phyloP scores from a whole-genome alignment of 1,139 yeast genomes.

The Blastobotrys indianensis region DNA sequence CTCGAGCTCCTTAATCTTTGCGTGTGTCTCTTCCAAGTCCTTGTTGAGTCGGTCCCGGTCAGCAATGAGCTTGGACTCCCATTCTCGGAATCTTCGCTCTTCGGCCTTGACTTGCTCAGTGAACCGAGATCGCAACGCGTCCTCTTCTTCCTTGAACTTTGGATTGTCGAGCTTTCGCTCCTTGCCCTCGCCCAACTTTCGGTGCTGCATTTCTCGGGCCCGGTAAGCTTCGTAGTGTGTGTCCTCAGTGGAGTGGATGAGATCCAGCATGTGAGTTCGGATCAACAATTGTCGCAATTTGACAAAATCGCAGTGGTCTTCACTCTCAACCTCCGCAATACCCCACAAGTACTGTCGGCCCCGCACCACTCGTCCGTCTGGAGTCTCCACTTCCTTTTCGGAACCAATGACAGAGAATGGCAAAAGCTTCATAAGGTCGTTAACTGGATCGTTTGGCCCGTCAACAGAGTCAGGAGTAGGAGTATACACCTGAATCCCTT shows the following conservation, averaged over 20 bases:
- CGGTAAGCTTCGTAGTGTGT: slow-evolving; percentile 87
- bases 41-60: slow-evolving; percentile 92
- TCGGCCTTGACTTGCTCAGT: slow-evolving; percentile 98
- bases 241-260: slow-evolving; percentile 84
- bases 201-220: slow-evolving; percentile 66
- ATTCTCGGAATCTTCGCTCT: slow-evolving; percentile 94
- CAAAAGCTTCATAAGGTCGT: slow-evolving; percentile 81
- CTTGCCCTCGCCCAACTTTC: slow-evolving; percentile 44
- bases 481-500: slow-evolving; percentile 82
- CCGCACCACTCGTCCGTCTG: slow-evolving; percentile 68
- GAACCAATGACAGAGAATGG: slow-evolving; percentile 94
- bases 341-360: slow-evolving; percentile 99
- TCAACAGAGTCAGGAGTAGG: slow-evolving; percentile 48
- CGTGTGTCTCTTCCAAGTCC: slow-evolving; percentile 85
- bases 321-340: slow-evolving; percentile 93
- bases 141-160: slow-evolving; percentile 92
- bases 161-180: slow-evolving; percentile 60
- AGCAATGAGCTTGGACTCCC: slow-evolving; percentile 94
- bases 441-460: slow-evolving; percentile 40
- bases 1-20: slow-evolving; percentile 33
- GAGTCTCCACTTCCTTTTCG: slow-evolving; percentile 73
- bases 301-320: slow-evolving; percentile 90
- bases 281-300: slow-evolving; percentile 80
- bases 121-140: slow-evolving; percentile 84
- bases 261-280: slow-evolving; percentile 91